Conservation (phyloP, 2,329 filamentous ascomycete species). For the Diaporthe capsici region DNA sequence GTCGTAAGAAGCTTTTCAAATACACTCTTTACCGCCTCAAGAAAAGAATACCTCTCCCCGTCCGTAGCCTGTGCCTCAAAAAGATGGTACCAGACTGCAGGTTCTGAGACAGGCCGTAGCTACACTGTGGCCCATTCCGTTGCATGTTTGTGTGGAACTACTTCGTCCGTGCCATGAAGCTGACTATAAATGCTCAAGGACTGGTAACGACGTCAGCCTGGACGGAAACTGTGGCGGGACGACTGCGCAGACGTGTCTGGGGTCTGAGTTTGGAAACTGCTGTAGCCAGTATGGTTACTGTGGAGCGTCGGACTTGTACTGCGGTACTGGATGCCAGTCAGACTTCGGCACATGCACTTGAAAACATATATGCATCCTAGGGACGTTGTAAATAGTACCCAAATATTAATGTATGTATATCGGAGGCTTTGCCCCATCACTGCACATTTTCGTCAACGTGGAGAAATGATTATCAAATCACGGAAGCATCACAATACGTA, state of each 20-base stretch:
- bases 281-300: constrained; percentile 28
- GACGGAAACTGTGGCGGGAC: constrained; percentile 19
- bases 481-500: background rate
- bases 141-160: too few species aligned
- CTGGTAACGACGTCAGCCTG: background rate
- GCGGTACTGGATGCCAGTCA: constrained; percentile 11
- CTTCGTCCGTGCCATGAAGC: too few species aligned
- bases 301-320: background rate
- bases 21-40: too few species aligned
- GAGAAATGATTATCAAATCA: too few species aligned
- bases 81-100: too few species aligned
- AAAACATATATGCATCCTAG: background rate
- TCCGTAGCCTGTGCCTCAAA: too few species aligned
- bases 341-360: background rate
- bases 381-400: background rate
- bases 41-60: too few species aligned
- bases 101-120: too few species aligned
- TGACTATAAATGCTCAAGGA: background rate
- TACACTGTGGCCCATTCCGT: too few species aligned
- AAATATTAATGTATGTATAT: background rate
- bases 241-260: constrained; percentile 23
- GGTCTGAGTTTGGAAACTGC: constrained; percentile 15
- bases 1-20: background rate
- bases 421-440: background rate
- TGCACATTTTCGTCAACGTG: background rate